Evolutionary conservation across 2,329 filamentous ascomycete species (phyloP).

Genomic region (Penicillium brasilianum): DNA sequence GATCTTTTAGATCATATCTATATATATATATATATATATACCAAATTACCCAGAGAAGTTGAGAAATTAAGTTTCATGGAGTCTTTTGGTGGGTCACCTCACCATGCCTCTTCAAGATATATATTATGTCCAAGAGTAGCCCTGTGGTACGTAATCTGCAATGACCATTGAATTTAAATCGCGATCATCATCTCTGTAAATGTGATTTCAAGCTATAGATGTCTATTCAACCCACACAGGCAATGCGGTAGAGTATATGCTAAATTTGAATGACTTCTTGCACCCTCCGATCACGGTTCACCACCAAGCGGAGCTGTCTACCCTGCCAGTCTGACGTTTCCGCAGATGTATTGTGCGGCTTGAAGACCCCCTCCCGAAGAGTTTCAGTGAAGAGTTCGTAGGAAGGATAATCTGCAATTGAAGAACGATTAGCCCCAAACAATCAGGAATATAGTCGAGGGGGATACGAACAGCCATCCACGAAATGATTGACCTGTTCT

Average conservation of each 20-base stretch:
- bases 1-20: too few relatives aligned
- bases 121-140: too few relatives aligned
- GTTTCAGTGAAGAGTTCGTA: slow-evolving; percentile 71
- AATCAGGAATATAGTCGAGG: background rate
- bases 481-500: slow-evolving; percentile 77
- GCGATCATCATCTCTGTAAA: too few relatives aligned
- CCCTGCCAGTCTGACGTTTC: slow-evolving; percentile 48
- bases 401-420: slow-evolving; percentile 65
- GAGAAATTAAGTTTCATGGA: too few relatives aligned
- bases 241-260: background rate
- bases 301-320: slow-evolving; percentile 66
- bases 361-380: slow-evolving; percentile 64
- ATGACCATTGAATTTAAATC: too few relatives aligned
- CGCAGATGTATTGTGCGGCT: slow-evolving; percentile 28
- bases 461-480: slow-evolving; percentile 63
- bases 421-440: slow-evolving; percentile 11
- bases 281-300: slow-evolving; percentile 65
- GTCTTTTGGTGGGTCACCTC: too few relatives aligned
- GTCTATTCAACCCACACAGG: background rate
- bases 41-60: too few relatives aligned
- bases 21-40: too few relatives aligned
- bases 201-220: too few relatives aligned
- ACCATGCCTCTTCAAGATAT: too few relatives aligned
- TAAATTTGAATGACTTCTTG: slow-evolving; percentile 61
- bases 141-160: too few relatives aligned